Base-by-base conservation (phyloP, 306 rosid species). In the Begonia peltatifolia region DNA sequence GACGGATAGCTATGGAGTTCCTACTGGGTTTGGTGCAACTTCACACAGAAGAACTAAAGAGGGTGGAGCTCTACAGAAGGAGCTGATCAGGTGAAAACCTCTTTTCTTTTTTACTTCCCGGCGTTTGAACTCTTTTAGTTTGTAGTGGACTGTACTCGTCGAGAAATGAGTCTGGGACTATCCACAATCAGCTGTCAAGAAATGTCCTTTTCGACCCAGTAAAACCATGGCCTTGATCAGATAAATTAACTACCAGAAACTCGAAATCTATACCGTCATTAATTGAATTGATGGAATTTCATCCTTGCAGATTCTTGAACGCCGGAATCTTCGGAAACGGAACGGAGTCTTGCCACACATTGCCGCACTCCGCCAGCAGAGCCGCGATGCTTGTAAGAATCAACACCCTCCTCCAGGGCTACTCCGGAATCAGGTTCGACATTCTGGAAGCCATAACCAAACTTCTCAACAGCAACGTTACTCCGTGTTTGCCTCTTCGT, bases 11-110 rank as follows among this genome's bases (percentile, higher is more conserved):
- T 89, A 90, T 4, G 97, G 97, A 14, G 82, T 90, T 53, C 85
- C 97, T 68, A 90, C 97, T 38, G 97, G 97, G 0, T 85, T 90
- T 56, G 97, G 97, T 41, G 90, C 97, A 0, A 90, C 94, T 11
- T 85, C 95, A 0, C 97, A 85, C 55, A 68, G 94, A 8, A 65
- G 95, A 43, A 90, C 97, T 54, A 83, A 85, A 12, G 79, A 90
- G 22, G 97, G 95, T 5, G 95, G 74, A 15, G 97, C 97, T 50
- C 80, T 90, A 47, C 97, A 90, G 47, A 76, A 65, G 64, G 97
- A 90, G 72, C 63, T 85, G 1, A 90, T 90, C 56, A 65, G 96
- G 96, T 87, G 75, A 56, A 20, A 22, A 9, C 10, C 35, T n/a
- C 7, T 4, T 53, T 1, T 9, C 5, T 17, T 11, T 8, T 11